A percentile compares a stretch with the other conserved stretches of the same genome.
Evolutionary conservation across 2,329 filamentous ascomycete species (phyloP).

Genomic region (Clonostachys byssicola): DNA sequence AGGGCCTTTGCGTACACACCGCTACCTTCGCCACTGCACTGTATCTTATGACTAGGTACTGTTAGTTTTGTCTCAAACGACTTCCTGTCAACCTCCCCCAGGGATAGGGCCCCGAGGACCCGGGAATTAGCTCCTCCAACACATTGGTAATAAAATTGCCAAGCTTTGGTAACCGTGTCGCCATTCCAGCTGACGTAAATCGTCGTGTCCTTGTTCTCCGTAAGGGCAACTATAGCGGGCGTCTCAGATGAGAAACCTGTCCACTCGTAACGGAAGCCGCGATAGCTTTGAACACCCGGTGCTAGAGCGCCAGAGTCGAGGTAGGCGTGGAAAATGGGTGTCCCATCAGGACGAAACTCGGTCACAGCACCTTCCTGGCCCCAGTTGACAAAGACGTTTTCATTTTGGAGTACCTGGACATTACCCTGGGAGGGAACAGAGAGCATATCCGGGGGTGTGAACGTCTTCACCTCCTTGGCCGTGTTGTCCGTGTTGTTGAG

Average conservation of each 20-base stretch:
- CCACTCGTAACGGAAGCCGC: slow-evolving; percentile 18
- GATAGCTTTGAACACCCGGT: slow-evolving; percentile 35
- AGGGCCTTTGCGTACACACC: not conserved
- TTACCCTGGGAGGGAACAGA: slow-evolving; percentile 42
- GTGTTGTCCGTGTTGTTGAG: slow-evolving; percentile 39
- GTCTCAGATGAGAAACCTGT: slow-evolving; percentile 19
- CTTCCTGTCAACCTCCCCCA: not conserved
- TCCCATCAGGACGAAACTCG: slow-evolving; percentile 39
- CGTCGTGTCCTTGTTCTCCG: not conserved
- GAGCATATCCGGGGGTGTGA: slow-evolving; percentile 43
- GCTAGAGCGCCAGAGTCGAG: slow-evolving; percentile 27
- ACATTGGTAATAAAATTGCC: slow-evolving; percentile 7
- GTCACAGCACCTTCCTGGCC: slow-evolving; percentile 44
- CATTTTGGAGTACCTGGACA: slow-evolving; percentile 47
- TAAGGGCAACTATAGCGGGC: slow-evolving; percentile 12
- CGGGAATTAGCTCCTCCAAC: slow-evolving; percentile 25
- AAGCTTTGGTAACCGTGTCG: slow-evolving; percentile 12
- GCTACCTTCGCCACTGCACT: too few species aligned
- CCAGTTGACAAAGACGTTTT: slow-evolving; percentile 54
- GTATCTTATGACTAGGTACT: too few species aligned
- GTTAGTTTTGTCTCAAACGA: not conserved
- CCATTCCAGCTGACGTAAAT: slow-evolving; percentile 19
- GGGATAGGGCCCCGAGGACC: slow-evolving; percentile 7
- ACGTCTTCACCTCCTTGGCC: slow-evolving; percentile 41
- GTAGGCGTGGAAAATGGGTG: slow-evolving; percentile 18